phyloP scores from a whole-genome alignment of 495 filamentous ascomycete species.

The Hyphodiscus hymeniophilus region DNA sequence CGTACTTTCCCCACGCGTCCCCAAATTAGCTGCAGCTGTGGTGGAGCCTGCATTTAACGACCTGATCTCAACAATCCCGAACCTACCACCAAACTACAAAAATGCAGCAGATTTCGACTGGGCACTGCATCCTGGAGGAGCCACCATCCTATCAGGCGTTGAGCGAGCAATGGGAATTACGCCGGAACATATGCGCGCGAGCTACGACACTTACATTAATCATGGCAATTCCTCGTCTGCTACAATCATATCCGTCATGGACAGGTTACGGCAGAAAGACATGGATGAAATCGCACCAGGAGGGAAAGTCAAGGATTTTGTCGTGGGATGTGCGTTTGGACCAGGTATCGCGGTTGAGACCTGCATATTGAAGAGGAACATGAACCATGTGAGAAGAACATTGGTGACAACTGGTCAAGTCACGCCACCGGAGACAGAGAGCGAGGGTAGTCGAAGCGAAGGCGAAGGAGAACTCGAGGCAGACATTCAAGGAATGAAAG shows the following conservation, averaged over 20 bases:
- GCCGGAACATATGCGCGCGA: slow-evolving; percentile 50
- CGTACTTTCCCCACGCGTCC: slow-evolving; percentile 47
- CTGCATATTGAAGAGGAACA: slow-evolving; percentile 43
- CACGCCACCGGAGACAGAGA: slow-evolving; percentile 21
- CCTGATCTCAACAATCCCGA: slow-evolving; percentile 33
- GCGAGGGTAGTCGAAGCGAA: slow-evolving; percentile 21
- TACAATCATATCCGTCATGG: slow-evolving; percentile 52
- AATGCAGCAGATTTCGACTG: slow-evolving; percentile 51
- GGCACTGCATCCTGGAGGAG: slow-evolving; percentile 60
- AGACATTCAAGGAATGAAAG: slow-evolving; percentile 10
- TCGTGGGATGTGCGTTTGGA: slow-evolving; percentile 59
- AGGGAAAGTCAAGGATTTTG: slow-evolving; percentile 38
- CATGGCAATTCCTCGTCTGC: slow-evolving; percentile 56
- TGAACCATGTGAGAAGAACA: slow-evolving; percentile 17
- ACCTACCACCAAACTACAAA: slow-evolving; percentile 33
- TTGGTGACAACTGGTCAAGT: slow-evolving; percentile 9
- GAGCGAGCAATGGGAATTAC: slow-evolving; percentile 45
- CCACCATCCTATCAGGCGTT: slow-evolving; percentile 53
- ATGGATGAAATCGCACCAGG: slow-evolving; percentile 43
- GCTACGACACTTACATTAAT: slow-evolving; percentile 54
- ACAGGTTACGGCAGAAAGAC: slow-evolving; percentile 47
- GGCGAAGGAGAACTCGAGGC: slow-evolving; percentile 16
- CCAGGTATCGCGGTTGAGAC: slow-evolving; percentile 58
- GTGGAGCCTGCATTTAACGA: slow-evolving; percentile 41
- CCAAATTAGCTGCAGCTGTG: slow-evolving; percentile 37